These are phyloP conservation scores for Grigorovia yakushimaensis DNA, from an alignment of 805 yeast species.

Conservation along the genomic window DNA sequence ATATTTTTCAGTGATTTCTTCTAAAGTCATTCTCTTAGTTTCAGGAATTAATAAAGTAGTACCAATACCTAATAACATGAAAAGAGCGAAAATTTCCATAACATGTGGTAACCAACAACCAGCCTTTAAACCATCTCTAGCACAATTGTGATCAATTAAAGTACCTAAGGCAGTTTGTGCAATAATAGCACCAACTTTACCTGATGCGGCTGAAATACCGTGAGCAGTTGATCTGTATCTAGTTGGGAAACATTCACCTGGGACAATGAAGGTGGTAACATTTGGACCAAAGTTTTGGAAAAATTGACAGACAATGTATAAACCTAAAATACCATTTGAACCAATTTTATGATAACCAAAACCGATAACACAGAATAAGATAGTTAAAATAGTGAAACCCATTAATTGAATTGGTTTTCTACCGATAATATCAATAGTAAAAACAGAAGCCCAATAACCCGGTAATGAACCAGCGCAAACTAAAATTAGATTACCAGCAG, in stretches of 20 bases:
- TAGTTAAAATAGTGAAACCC: conserved; percentile 67
- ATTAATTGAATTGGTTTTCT: conserved; percentile 73
- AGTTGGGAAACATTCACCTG: conserved; percentile 90
- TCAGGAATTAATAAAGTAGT: conserved; percentile 69
- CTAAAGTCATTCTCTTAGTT: conserved; percentile 85
- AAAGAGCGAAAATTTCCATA: conserved; percentile 86
- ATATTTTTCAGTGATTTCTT: conserved; percentile 67
- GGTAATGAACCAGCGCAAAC: conserved; percentile 93
- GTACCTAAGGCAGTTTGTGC: conserved; percentile 87
- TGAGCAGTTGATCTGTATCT: conserved; percentile 94
- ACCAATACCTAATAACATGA: conserved; percentile 74
- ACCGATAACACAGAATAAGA: conserved; percentile 69
- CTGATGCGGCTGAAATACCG: conserved; percentile 87
- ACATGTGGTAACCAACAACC: conserved; percentile 86
- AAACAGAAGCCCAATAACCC: conserved; percentile 83
- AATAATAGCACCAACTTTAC: conserved; percentile 88
- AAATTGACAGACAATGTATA: conserved; percentile 74
- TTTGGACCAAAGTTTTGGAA: conserved; percentile 92
- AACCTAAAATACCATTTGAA: conserved; percentile 59
- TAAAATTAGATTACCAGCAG: conserved; percentile 88
- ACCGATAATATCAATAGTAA: conserved; percentile 71
- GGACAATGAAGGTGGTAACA: conserved; percentile 81
- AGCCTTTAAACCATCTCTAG: conserved; percentile 35
- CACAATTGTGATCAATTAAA: conserved; percentile 68
- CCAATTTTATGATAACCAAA: conserved; percentile 68